These are phyloP conservation scores for Cymbopogon flexuosus DNA, from an alignment of 202 grass and related monocot genomes.

Conservation along the genomic window DNA sequence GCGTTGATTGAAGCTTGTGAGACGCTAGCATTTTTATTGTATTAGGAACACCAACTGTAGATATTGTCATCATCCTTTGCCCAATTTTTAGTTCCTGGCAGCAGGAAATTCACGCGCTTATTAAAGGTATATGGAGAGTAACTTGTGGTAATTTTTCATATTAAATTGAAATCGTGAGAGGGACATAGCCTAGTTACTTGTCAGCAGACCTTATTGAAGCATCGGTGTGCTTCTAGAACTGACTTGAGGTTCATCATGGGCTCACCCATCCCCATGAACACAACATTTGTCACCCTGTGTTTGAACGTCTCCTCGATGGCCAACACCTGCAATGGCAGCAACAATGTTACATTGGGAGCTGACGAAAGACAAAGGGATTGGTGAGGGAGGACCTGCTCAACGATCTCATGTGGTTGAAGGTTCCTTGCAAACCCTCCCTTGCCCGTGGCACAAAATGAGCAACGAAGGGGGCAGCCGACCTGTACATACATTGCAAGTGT, in stretches of 20 bases:
- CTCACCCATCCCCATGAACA: constrained; percentile 99
- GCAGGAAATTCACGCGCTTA: neutral
- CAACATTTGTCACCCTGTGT: constrained; percentile 88
- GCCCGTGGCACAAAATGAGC: constrained; percentile 87
- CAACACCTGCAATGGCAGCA: constrained; percentile 52
- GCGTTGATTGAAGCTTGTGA: constrained; percentile 88
- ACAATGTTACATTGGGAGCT: neutral
- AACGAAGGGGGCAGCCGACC: constrained; percentile 90
- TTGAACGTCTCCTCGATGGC: constrained; percentile 80
- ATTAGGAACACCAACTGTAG: constrained; percentile 92
- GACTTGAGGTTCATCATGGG: constrained; percentile 93
- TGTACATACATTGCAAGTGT: constrained; percentile 25
- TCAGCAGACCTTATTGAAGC: constrained; percentile 73
- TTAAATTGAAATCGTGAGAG: neutral
- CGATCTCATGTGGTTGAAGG: constrained; percentile 69
- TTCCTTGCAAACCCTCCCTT: constrained; percentile 97
- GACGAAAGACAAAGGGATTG: neutral
- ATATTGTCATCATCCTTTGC: constrained; percentile 99
- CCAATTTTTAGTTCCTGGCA: constrained; percentile 84
- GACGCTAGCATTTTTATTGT: constrained; percentile 79
- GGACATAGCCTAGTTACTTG: neutral
- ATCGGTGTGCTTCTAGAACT: constrained; percentile 74
- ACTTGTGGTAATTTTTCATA: neutral
- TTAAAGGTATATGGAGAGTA: neutral
- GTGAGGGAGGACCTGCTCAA: constrained; percentile 56